Base-by-base conservation (phyloP, 768 basidiomycete genomes). In the Suillus ampliporus region DNA sequence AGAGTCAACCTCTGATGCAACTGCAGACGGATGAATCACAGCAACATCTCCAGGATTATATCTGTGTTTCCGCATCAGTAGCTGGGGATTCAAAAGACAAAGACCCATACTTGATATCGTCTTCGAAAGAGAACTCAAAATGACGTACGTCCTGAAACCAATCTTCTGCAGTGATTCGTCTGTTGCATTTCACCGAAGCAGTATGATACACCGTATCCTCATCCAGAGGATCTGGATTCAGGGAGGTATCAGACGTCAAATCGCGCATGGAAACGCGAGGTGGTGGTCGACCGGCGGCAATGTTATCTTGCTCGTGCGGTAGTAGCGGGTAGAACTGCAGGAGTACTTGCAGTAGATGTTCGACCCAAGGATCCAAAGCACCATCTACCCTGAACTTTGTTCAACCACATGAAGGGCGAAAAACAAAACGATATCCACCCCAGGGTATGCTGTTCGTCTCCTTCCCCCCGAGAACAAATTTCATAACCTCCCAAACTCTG, bases 141-240 rank as follows among this genome's bases (percentile, higher is more conserved):
- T 95, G 92, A 41, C 96, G 84, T 14, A 97, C 97, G 65, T 98
- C 96, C 78, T 99, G 97, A n/a, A n/a, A n/a, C n/a, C n/a, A n/a
- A n/a, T n/a, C n/a, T n/a, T n/a, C n/a, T n/a, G n/a, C n/a, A n/a
- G n/a, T n/a, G n/a, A n/a, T n/a, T n/a, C n/a, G n/a, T n/a, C n/a
- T n/a, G n/a, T n/a, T n/a, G n/a, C n/a, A n/a, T n/a, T n/a, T n/a
- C n/a, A n/a, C n/a, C n/a, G n/a, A n/a, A n/a, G n/a, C n/a, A n/a
- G n/a, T n/a, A n/a, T n/a, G n/a, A n/a, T n/a, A n/a, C n/a, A n/a
- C n/a, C n/a, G n/a, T n/a, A n/a, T n/a, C n/a, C n/a, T n/a, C n/a
- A n/a, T n/a, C n/a, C n/a, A n/a, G n/a, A n/a, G n/a, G n/a, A n/a
- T n/a, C n/a, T n/a, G n/a, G n/a, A n/a, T n/a, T n/a, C n/a, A n/a